A percentile compares a stretch with the other conserved stretches of the same genome.
phyloP scores from a whole-genome alignment of 2,329 filamentous ascomycete genomes.

The Chaetomium olivaceum region DNA sequence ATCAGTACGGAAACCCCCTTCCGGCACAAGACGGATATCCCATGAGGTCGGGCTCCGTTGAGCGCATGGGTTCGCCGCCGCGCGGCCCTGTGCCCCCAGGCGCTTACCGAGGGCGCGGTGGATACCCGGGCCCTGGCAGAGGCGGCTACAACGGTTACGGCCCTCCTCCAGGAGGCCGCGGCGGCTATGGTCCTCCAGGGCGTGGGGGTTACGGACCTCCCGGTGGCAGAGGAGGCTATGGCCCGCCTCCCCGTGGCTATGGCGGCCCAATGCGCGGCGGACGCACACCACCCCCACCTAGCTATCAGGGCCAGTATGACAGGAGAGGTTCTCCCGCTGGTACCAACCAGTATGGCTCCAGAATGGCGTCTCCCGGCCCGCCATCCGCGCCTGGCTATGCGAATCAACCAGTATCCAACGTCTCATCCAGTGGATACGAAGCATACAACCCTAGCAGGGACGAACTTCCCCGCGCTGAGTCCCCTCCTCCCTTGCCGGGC shows the following conservation, averaged over 20 bases:
- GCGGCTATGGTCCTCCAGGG: conserved; percentile 38
- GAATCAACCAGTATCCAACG: conserved; percentile 42
- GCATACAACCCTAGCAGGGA: conserved; percentile 48
- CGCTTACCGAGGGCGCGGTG: conserved; percentile 55
- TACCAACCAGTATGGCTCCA: conserved; percentile 37
- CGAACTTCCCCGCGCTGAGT: conserved; percentile 61
- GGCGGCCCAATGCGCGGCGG: conserved; percentile 42
- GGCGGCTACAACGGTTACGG: conserved; percentile 46
- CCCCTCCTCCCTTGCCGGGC: conserved; percentile 61
- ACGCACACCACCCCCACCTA: conserved; percentile 47
- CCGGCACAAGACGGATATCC: conserved; percentile 49
- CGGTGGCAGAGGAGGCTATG: conserved; percentile 50
- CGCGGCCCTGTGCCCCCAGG: conserved; percentile 42
- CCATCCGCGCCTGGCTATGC: conserved; percentile 41
- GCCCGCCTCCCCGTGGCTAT: conserved; percentile 43
- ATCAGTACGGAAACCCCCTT: conserved; percentile 66
- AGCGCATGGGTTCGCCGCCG: conserved; percentile 54
- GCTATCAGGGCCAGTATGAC: conserved; percentile 46
- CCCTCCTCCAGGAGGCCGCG: conserved; percentile 40
- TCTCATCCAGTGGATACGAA: conserved; percentile 43
- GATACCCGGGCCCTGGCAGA: conserved; percentile 45
- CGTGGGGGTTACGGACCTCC: conserved; percentile 45
- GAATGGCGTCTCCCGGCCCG: conserved; percentile 43
- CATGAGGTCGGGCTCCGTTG: conserved; percentile 49
- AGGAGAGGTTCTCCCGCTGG: conserved; percentile 42